phyloP scores from a whole-genome alignment of 371 early-diverging fungal genomes.

The Mucor racemosus region DNA sequence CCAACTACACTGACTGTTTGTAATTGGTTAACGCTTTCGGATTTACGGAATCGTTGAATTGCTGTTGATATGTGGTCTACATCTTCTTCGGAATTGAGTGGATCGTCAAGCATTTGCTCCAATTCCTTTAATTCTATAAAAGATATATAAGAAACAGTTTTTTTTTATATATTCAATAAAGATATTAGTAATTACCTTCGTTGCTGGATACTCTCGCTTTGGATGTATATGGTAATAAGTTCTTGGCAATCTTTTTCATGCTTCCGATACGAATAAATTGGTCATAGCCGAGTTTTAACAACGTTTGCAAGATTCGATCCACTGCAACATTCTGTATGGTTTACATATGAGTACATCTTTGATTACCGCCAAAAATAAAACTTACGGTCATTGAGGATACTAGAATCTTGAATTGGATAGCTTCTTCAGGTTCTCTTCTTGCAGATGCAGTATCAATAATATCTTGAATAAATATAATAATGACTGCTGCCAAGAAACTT shows the following conservation, averaged over 20 bases:
- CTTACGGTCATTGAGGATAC: constrained; percentile 70
- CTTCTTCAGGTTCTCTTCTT: constrained; percentile 41
- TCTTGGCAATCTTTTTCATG: constrained; percentile 78
- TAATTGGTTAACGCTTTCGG: constrained; percentile 57
- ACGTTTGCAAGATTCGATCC: constrained; percentile 77
- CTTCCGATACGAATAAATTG: constrained; percentile 87
- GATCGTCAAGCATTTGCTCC: constrained; percentile 70
- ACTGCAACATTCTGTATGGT: constrained; percentile 80
- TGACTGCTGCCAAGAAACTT: constrained; percentile 78
- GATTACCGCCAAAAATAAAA: too few species aligned
- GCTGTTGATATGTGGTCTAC: constrained; percentile 63
- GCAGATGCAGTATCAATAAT: constrained; percentile 51
- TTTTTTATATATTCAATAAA: neutral
- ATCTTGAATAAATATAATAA: constrained; percentile 76
- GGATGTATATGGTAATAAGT: constrained; percentile 70
- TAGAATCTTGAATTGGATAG: constrained; percentile 56
- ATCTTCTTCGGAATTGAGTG: constrained; percentile 57
- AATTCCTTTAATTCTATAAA: constrained; percentile 69
- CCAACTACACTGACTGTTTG: constrained; percentile 68
- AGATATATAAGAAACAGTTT: neutral
- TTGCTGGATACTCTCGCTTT: constrained; percentile 57
- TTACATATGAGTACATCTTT: neutral
- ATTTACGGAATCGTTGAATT: constrained; percentile 64
- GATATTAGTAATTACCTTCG: constrained; percentile 38
- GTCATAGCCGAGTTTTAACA: constrained; percentile 75